These are phyloP conservation scores for Scalesia atractyloides DNA, from an alignment of 129 eudicot species.

Conservation along the genomic window DNA sequence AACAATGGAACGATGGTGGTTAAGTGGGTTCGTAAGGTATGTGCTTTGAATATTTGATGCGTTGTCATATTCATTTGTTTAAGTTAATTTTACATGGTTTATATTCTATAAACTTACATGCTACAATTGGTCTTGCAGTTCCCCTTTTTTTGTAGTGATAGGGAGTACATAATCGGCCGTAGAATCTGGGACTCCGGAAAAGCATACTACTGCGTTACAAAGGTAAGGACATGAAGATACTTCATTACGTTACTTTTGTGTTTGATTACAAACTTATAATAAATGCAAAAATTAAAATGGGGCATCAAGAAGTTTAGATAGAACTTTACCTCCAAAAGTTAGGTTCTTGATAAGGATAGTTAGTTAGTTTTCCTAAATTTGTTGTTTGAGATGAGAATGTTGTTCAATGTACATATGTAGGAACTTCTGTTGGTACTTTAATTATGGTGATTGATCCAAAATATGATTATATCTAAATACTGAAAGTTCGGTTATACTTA, in stretches of 20 bases:
- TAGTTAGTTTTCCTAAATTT: not conserved
- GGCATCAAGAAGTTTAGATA: not conserved
- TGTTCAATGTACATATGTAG: not conserved
- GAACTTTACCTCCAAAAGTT: not conserved
- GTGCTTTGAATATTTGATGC: not conserved
- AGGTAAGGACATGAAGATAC: conserved; percentile 43
- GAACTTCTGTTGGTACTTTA: not conserved
- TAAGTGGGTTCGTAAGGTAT: conserved; percentile 92
- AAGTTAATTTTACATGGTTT: not conserved
- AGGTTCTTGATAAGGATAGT: not conserved
- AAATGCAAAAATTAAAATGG: not conserved
- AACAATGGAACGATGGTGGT: conserved; percentile 88
- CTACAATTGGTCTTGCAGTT: conserved; percentile 52
- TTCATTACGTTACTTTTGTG: not conserved
- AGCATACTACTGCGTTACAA: conserved; percentile 77
- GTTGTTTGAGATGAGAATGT: not conserved
- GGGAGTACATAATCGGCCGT: conserved; percentile 86
- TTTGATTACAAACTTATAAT: not conserved
- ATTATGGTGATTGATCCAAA: not conserved
- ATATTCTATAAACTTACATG: conserved; percentile 23
- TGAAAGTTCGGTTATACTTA: conserved; percentile 1
- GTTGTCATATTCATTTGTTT: conserved; percentile 1
- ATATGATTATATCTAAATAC: not conserved
- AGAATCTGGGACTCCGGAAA: conserved; percentile 83
- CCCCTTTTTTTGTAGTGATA: conserved; percentile 89